Evolutionary conservation across 352 stramenopile genomes (phyloP), one percentile per base, ranked within the genome.

Genomic region (Pythium coloratum): DNA sequence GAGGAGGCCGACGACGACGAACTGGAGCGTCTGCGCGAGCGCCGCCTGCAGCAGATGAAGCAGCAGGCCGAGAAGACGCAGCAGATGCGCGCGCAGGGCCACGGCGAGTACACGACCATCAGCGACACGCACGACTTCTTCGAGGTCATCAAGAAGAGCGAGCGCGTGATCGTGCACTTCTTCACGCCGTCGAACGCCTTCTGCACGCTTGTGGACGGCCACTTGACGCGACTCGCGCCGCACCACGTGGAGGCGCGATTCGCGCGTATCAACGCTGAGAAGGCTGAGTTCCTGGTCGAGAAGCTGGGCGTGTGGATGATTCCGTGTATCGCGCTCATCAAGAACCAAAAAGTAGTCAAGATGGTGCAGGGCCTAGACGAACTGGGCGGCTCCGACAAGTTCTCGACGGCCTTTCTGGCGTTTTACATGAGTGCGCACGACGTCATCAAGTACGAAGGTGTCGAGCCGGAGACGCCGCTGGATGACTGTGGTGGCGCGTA

Each of bases 271-370:
- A 96, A 99, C 75, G 96, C 97, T 10, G 96, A 99, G 73, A 98
- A 98, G 65, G 90, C 88, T 61, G 94, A 97, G 70, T 99, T 97
- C 73, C 78, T 99, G n/a, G 95, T 98, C 46, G 86, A 99, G 56
- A 97, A 97, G 61, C 73, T 99, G 24, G 94, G 95, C 0, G 84
- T 99, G 64, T 95, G 96, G 74, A 96, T 99, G 76, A 98, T 99
- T 70, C 97, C 97, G 34, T 98, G 95, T 36, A 86, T 99, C 24
- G 88, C 98, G 18, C 84, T 99, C 8, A 84, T 99, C 24, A 97
- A 97, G 70, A 89, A 98, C 70, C 94, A 98, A 32, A 98, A 98
- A 70, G 95, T 97, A 7, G 81, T 97, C 64, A 97, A 99, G 82
- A 97, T 98, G 76, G 84, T 99, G 54, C 81, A 94, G 62, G 97